Conservation (phyloP, 2,329 filamentous ascomycete genomes). For the Cordyceps javanica region DNA sequence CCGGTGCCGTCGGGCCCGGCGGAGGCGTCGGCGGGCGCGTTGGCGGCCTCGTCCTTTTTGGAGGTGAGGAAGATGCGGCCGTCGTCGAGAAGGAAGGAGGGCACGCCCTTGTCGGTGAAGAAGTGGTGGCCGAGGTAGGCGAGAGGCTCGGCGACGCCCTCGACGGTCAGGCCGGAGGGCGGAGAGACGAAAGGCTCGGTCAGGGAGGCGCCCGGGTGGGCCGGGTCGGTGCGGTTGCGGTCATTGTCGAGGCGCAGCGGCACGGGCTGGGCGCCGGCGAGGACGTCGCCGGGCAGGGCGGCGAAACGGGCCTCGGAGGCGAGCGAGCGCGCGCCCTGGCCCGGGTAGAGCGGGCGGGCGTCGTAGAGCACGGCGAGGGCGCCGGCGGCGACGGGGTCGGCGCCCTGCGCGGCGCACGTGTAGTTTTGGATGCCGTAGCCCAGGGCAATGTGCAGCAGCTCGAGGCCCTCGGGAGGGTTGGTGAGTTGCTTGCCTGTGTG, state of each 20-base stretch:
- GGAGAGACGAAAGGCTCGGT: slow-evolving; percentile 41
- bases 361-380: slow-evolving; percentile 58
- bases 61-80: slow-evolving; percentile 33
- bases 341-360: slow-evolving; percentile 45
- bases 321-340: slow-evolving; percentile 33
- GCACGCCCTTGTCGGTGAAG: slow-evolving; percentile 50
- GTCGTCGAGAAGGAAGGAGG: slow-evolving; percentile 52
- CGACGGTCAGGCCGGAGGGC: slow-evolving; percentile 32
- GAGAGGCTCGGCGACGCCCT: slow-evolving; percentile 26
- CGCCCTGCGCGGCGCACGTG: slow-evolving; percentile 43
- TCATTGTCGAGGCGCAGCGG: slow-evolving; percentile 41
- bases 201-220: slow-evolving; percentile 35
- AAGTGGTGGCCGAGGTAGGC: slow-evolving; percentile 58
- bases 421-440: slow-evolving; percentile 66
- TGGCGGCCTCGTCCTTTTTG: slow-evolving; percentile 42
- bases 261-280: slow-evolving; percentile 35
- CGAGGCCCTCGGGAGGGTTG: slow-evolving; percentile 30
- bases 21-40: slow-evolving; percentile 46
- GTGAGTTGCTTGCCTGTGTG: slow-evolving; percentile 37
- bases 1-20: slow-evolving; percentile 41
- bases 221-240: slow-evolving; percentile 23
- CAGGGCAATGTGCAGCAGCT: slow-evolving; percentile 50
- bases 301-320: slow-evolving; percentile 29
- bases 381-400: slow-evolving; percentile 37
- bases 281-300: slow-evolving; percentile 32